Percentiles rank a stretch among this genome's conserved stretches.
Evolutionary conservation across 2,329 filamentous ascomycete species (phyloP).

Genomic region (Phaeosphaeriaceae sp.): DNA sequence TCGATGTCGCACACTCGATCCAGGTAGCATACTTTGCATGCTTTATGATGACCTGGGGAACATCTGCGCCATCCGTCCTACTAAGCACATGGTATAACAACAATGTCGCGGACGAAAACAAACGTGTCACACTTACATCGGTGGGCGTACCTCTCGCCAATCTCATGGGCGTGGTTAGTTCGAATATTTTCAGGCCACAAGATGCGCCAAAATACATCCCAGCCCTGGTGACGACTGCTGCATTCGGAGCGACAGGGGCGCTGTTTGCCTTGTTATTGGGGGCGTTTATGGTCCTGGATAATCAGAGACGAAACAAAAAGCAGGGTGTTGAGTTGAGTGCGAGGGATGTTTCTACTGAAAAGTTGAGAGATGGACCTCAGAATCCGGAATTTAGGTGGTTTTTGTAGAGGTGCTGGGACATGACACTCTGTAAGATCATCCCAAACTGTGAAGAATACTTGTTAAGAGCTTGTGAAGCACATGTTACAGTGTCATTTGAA

Average conservation of each 20-base stretch:
- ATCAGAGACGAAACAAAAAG: slow-evolving; percentile 63
- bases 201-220: slow-evolving; percentile 72
- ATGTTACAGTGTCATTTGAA: background rate
- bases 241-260: slow-evolving; percentile 67
- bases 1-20: slow-evolving; percentile 66
- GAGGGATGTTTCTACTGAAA: slow-evolving; percentile 55
- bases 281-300: slow-evolving; percentile 69
- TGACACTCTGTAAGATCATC: no score
- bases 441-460: no score
- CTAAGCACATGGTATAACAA: slow-evolving; percentile 78
- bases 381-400: slow-evolving; percentile 55
- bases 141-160: slow-evolving; percentile 78
- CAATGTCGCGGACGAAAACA: slow-evolving; percentile 78
- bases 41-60: slow-evolving; percentile 86
- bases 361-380: slow-evolving; percentile 52
- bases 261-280: slow-evolving; percentile 64
- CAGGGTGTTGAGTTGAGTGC: slow-evolving; percentile 64
- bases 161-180: slow-evolving; percentile 73
- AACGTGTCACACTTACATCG: slow-evolving; percentile 71
- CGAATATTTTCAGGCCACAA: slow-evolving; percentile 69
- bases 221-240: slow-evolving; percentile 68
- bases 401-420: slow-evolving; percentile 26
- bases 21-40: slow-evolving; percentile 75
- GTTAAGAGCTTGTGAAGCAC: no score
- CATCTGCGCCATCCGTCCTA: slow-evolving; percentile 74